phyloP scores from a whole-genome alignment of 257 asterid genomes.

The Marsdenia floribunda region DNA sequence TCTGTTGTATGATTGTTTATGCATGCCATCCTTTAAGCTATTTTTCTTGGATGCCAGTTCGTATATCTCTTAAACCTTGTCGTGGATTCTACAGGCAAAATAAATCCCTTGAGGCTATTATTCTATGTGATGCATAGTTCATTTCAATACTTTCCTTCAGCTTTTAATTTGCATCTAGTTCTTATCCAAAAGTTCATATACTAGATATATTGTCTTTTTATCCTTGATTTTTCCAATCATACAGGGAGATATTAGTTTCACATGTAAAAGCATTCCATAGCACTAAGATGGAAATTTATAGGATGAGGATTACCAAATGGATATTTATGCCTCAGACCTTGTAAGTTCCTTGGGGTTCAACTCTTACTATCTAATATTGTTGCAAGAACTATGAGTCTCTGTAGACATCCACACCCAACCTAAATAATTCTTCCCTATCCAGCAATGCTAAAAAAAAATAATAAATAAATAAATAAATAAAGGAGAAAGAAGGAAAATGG shows the following conservation, averaged over 20 bases:
- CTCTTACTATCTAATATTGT: background rate
- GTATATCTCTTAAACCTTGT: background rate
- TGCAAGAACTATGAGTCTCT: background rate
- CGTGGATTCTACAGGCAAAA: background rate
- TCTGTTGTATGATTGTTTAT: slow-evolving; percentile 14
- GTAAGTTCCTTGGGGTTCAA: background rate
- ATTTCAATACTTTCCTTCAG: background rate
- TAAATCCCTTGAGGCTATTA: background rate
- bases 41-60: background rate
- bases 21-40: slow-evolving; percentile 5
- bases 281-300: background rate
- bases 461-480: too few relatives aligned
- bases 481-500: background rate
- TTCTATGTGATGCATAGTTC: background rate
- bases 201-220: background rate
- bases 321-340: background rate
- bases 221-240: background rate
- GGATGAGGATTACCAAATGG: background rate
- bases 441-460: too few relatives aligned
- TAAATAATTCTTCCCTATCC: background rate
- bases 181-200: background rate
- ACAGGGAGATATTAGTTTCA: background rate
- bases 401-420: background rate
- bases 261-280: background rate
- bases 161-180: background rate